Evolutionary conservation across 2,329 filamentous ascomycete genomes (phyloP), one percentile per base, ranked within the genome.

Genomic region (Balansia obtecta): DNA sequence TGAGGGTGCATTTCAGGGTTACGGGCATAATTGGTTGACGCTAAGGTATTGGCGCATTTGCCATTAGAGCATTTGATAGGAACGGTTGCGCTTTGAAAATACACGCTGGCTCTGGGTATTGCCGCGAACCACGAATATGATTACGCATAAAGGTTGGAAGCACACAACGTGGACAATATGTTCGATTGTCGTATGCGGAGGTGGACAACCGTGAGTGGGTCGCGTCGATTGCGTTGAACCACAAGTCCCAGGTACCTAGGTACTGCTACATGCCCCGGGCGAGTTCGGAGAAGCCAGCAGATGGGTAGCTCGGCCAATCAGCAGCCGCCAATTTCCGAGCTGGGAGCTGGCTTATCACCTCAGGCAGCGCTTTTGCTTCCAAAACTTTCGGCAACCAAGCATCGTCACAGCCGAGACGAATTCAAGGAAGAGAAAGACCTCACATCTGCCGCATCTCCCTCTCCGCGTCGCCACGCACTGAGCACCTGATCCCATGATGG

Each of bases 401-500:
- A 65, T 66, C 65, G 65, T 66, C 65, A 59, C 53, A 63, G 62
- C 61, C 60, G 58, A 40, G 58, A 59, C 40, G 43, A 52, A 39
- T 47, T 34, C 48, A 57, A 58, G 54, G 56, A 60, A 64, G 61
- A 58, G 75, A 73, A 74, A 72, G 68, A 74, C 71, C 73, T 75
- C 73, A 76, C 55, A 52, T 56, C 43, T 50, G 60, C 57, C 54
- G 53, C 46, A 54, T 50, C 55, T 55, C 58, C 44, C 52, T 49
- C 52, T 49, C 49, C 46, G 51, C 53, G 47, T 51, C 42, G 42
- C 50, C 51, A 52, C 48, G 43, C 53, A 42, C 34, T 45, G 48
- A 50, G 50, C 45, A 39, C 40, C n/a, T 30, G 30, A 49, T 10
- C 16, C 20, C 53, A 64, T 63, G 58, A 86, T 86, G 83, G 81